A percentile compares a stretch with the other conserved stretches of the same genome.
Conservation (phyloP, 129 eudicot genomes). For the Glebionis coronaria region DNA sequence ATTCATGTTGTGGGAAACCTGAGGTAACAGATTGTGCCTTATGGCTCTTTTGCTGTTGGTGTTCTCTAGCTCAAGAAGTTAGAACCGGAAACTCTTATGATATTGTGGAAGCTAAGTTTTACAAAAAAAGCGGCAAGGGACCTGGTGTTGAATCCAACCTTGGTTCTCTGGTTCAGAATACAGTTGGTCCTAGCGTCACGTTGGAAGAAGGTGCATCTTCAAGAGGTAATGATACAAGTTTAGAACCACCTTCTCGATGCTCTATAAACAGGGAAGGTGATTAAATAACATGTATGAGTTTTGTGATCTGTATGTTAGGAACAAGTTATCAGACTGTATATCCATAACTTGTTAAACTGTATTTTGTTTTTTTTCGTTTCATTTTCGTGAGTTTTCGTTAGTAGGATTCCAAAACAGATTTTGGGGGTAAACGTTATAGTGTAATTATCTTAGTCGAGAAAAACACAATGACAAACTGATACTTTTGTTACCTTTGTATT, state of each 20-base stretch:
- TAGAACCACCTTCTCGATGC: slow-evolving; percentile 60
- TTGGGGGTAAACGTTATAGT: too few species aligned
- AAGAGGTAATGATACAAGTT: slow-evolving; percentile 37
- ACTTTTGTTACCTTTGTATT: too few species aligned
- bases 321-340: background rate
- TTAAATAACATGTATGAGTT: background rate
- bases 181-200: slow-evolving; percentile 29
- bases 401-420: too few species aligned
- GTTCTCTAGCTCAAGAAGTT: slow-evolving; percentile 97
- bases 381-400: too few species aligned
- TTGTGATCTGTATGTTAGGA: background rate
- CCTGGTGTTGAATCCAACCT: slow-evolving; percentile 27
- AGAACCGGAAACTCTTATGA: slow-evolving; percentile 86
- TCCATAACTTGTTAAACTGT: too few species aligned
- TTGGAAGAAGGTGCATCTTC: slow-evolving; percentile 43
- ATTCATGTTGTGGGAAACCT: slow-evolving; percentile 54
- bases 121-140: slow-evolving; percentile 27
- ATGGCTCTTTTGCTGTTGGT: slow-evolving; percentile 99
- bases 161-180: slow-evolving; percentile 33
- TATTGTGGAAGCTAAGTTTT: slow-evolving; percentile 65
- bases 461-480: too few species aligned
- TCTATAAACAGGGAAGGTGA: slow-evolving; percentile 43
- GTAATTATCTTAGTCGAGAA: too few species aligned
- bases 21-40: slow-evolving; percentile 68
- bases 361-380: too few species aligned